phyloP scores from a whole-genome alignment of 2,329 filamentous ascomycete species.

The Meredithiella fracta region DNA sequence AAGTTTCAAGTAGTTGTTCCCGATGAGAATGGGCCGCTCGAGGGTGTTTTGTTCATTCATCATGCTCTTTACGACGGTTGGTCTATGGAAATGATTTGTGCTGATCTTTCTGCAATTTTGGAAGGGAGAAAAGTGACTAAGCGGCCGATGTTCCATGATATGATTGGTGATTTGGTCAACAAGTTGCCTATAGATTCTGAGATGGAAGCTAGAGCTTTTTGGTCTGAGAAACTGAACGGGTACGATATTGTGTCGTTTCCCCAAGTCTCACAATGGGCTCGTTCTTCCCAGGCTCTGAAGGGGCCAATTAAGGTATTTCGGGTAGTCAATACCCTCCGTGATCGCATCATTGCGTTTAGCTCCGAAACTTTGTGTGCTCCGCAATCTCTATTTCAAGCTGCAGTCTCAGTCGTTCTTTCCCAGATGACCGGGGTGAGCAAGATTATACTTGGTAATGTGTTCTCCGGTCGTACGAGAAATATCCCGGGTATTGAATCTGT shows the following conservation, averaged over 20 bases:
- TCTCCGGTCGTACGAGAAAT: slow-evolving; percentile 64
- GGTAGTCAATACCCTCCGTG: background rate
- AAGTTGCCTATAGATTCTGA: background rate
- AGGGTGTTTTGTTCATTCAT: slow-evolving; percentile 45
- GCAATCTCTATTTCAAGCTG: slow-evolving; percentile 50
- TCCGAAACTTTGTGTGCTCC: background rate
- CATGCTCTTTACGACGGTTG: slow-evolving; percentile 89
- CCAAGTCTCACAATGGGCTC: slow-evolving; percentile 1
- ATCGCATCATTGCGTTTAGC: background rate
- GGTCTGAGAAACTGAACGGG: slow-evolving; percentile 6
- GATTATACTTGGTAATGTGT: slow-evolving; percentile 60
- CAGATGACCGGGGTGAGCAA: slow-evolving; percentile 49
- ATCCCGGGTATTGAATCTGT: slow-evolving; percentile 53
- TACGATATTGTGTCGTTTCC: background rate
- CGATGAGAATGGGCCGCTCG: background rate
- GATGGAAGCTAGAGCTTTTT: slow-evolving; percentile 1
- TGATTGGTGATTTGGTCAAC: too few relatives aligned
- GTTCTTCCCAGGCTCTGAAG: too few relatives aligned
- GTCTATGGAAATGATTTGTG: slow-evolving; percentile 61
- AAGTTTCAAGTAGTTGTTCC: background rate
- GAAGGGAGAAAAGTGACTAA: slow-evolving; percentile 2
- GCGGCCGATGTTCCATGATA: background rate
- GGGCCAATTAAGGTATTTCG: background rate
- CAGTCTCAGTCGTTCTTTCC: slow-evolving; percentile 48
- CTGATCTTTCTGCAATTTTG: slow-evolving; percentile 45